Conservation (phyloP, 225 moss, liverwort and hornwort genomes). For the Antitrichia curtipendula region DNA sequence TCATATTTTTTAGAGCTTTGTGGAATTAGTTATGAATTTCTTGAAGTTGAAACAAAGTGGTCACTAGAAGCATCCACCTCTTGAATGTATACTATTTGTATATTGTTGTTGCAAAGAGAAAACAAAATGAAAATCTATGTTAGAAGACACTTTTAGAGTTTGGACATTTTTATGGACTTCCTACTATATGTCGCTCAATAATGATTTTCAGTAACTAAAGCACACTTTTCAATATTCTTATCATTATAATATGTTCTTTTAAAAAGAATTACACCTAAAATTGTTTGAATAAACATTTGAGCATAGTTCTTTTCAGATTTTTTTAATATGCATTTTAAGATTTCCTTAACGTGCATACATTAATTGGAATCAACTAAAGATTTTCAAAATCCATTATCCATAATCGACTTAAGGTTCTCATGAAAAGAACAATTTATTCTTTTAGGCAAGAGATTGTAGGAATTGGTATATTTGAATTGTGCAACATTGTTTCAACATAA, state of each 20-base stretch:
- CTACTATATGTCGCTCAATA: not conserved
- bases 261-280: not conserved
- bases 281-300: not conserved
- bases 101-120: not conserved
- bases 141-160: not conserved
- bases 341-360: no score
- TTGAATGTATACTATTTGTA: not conserved
- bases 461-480: not conserved
- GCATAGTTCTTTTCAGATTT: accelerated
- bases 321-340: not conserved
- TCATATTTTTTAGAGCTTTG: not conserved
- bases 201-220: not conserved
- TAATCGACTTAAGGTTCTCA: not conserved
- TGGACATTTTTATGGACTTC: accelerated
- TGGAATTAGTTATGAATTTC: not conserved
- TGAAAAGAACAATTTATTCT: not conserved
- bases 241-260: not conserved
- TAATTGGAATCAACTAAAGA: not conserved
- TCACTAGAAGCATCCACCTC: accelerated
- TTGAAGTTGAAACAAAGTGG: accelerated
- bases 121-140: accelerated
- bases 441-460: not conserved
- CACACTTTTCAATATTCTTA: not conserved
- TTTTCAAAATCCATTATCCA: not conserved
- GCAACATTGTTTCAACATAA: not conserved